phyloP scores from a whole-genome alignment of 176 grass and related monocot genomes.

The Avena atlantica region DNA sequence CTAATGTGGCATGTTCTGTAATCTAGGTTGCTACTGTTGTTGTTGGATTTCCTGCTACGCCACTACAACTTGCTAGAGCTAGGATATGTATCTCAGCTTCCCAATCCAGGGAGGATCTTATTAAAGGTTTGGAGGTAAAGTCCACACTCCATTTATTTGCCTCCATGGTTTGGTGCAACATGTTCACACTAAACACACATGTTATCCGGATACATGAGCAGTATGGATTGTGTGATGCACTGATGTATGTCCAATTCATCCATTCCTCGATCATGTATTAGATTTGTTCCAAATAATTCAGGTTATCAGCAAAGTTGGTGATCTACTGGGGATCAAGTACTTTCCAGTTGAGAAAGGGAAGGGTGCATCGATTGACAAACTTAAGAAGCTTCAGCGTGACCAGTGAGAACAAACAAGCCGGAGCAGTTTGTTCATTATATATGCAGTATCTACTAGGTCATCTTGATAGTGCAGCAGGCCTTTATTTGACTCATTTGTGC shows the following conservation, averaged over 20 bases:
- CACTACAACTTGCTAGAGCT: conserved; percentile 83
- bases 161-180: conserved; percentile 12
- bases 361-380: conserved; percentile 36
- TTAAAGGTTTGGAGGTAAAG: conserved; percentile 86
- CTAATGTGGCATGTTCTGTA: conserved; percentile 33
- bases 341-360: conserved; percentile 76
- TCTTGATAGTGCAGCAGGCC: conserved; percentile 7
- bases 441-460: conserved; percentile 39
- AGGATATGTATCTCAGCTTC: conserved; percentile 95
- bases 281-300: conserved; percentile 40
- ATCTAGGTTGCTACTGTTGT: conserved; percentile 85
- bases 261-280: background rate
- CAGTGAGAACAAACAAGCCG: background rate
- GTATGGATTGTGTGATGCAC: background rate
- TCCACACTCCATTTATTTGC: conserved; percentile 24
- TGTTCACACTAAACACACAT: conserved; percentile 3
- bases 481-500: conserved; percentile 37
- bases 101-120: conserved; percentile 83
- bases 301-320: conserved; percentile 96
- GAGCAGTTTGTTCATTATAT: conserved; percentile 36
- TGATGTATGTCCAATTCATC: too few species aligned
- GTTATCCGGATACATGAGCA: background rate
- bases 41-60: conserved; percentile 90
- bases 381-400: conserved; percentile 78
- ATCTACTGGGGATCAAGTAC: conserved; percentile 92